Base-by-base conservation (phyloP, 2,329 filamentous ascomycete genomes). In the Colletotrichum eremochloae region DNA sequence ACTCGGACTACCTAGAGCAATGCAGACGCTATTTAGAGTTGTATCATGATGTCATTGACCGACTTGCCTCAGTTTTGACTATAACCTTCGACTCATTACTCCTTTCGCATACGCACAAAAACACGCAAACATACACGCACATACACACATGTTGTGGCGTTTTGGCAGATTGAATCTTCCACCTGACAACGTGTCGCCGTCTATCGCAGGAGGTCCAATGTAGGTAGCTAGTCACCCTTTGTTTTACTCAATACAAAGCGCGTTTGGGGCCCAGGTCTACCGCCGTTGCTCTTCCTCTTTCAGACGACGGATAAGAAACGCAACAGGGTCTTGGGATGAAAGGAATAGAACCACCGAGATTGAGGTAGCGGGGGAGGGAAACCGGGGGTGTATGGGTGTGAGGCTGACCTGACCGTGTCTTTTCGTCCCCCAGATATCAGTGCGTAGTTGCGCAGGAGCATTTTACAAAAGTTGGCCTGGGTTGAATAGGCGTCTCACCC, bases 11-110 rank as follows among this genome's bases (percentile, higher is more conserved):
- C 24, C 24, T n/a, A 36, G 36, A 53, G 33, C n/a, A 52, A 40
- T 42, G 48, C 62, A 64, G 18, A n/a, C 46, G n/a, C 38, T 38
- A 33, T 33, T 29, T 42, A 18, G 5, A 58, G 55, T 61, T 61
- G 24, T 18, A 24, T 61, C 40, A 61, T 64, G 50, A 64, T 56
- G 62, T 64, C 52, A 55, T 42, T 20, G 55, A 42, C 36, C 15
- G 55, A 11, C 2, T 40, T 40, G 33, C 36, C 6, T 40, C 36
- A 24, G 8, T 40, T 29, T 24, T 5, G 36, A 40, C 20, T 9
- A 6, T 8, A 42, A 9, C n/a, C 7, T 42, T 42, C 1, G 11
- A 9, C 53, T 24, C 2, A 11, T n/a, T 20, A 8, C 38, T 5
- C 15, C 5, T 4, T 9, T 44, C 8, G 42, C 14, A 44, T 40